Base-by-base conservation (phyloP, 768 basidiomycete species). In the Solioccasus polychromus region DNA sequence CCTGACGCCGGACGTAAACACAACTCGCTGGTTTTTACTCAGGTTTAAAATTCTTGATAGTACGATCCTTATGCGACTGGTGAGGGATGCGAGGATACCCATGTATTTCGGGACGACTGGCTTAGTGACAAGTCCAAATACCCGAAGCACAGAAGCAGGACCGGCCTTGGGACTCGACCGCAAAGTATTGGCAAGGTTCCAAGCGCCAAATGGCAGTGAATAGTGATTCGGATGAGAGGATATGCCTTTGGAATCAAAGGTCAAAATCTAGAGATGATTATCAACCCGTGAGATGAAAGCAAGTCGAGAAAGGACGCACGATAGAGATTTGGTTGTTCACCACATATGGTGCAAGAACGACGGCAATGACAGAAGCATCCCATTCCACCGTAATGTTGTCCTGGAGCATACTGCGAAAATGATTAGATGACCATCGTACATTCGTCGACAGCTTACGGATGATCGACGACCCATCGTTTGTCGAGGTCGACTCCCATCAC, bases 151-250 rank as follows among this genome's bases (percentile, higher is more conserved):
- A 24, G 59, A 57, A 7, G 64, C 64, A 25, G 61, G 18, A 18
- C 55, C 28, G 3, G 59, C 52, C 32, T 64, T 66, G 11, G 69
- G 68, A 45, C 61, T 39, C 26, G 61, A 56, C 34, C 37, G 49
- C 57, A 56, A 50, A 28, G 39, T 73, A 56, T 54, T 45, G 28
- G 71, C 55, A 18, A 86, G 71, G 42, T 71, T 63, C 31, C 71
- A 61, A 29, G 75, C 77, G 30, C 83, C 87, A 18, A 67, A 61
- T 8, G 76, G 78, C 15, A 93, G 71, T 1, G 91, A 82, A 51
- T 70, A 74, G 65, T 96, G 93, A 61, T 96, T 96, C 2, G 88
- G 88, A 59, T 95, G 93, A 4, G 70, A 71, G n/a, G 92, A 90
- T 12, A 95, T 70, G 3, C 92, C 93, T 2, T 57, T 53, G 0